Evolutionary conservation across 768 basidiomycete genomes (phyloP), one percentile per base, ranked within the genome.

Genomic region (Zangia roseola): DNA sequence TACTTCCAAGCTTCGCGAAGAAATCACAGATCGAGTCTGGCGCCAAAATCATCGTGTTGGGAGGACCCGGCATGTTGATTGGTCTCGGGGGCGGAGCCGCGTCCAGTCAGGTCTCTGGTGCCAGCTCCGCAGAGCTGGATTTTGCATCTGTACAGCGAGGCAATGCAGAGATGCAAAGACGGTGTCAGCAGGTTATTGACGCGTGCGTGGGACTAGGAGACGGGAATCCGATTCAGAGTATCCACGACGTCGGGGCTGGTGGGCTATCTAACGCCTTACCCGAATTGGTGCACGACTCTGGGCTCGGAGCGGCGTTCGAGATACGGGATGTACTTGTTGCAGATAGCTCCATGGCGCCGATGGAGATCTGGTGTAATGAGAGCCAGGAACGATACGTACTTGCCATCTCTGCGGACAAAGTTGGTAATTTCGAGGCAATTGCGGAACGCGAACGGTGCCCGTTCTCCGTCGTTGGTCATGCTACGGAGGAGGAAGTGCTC

Each of bases 341-440:
- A 24, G 97, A 98, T 65, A 77, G 80, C 20, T 87, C 88, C 33
- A 91, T 99, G 91, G 94, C 91, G 5, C 97, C 97, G 0, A 97
- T 99, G 95, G 95, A 98, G 71, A 97, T 98, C 42, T 99, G 97
- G 97, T 98, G 97, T 65, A 99, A 99, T 70, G 97, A 99, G 71
- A 88, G 86, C 55, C 97, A 98, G 73, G 97, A 98, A 62, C 85
- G 97, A 33, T 99, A 98, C 64, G 97, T 98, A 24, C 78, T 98
- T 25, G 97, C 97, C 9, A 79, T 99, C 51, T 80, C 82, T 1
- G 80, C 82, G 2, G 76, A 79, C 16, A 80, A 78, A 49, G 73
- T 83, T 19, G 67, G 70, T 2, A 67, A 71, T 5, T 98, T 99
- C 69, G 83, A 84, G 59, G 70, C 59, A 12, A 85, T 98, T 37